Percentiles rank a stretch among this genome's conserved stretches.
Evolutionary conservation across 1,284 basidiomycete genomes (phyloP).

Genomic region (Somion occarium): DNA sequence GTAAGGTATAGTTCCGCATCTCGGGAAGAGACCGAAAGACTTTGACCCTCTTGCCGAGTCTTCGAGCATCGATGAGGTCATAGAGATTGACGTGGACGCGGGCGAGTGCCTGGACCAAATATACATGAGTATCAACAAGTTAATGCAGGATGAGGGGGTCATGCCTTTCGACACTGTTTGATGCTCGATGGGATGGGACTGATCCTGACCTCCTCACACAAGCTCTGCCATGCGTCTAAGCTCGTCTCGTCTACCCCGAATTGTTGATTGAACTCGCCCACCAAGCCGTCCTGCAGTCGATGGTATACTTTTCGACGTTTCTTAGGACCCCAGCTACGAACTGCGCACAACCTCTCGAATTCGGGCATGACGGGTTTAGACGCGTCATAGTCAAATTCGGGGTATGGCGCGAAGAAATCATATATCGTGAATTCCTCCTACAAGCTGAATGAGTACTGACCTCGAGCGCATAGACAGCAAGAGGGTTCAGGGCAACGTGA

Average conservation of each 20-base stretch:
- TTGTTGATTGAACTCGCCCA: constrained; percentile 27
- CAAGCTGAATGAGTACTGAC: too few relatives aligned
- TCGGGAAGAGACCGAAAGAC: constrained; percentile 7
- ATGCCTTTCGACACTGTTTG: background rate
- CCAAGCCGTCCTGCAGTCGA: constrained; percentile 22
- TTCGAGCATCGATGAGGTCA: constrained; percentile 17
- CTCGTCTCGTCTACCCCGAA: constrained; percentile 27
- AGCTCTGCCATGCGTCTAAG: constrained; percentile 26
- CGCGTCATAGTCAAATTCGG: constrained; percentile 19
- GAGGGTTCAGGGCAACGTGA: too few relatives aligned
- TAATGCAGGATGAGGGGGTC: too few relatives aligned
- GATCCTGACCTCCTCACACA: constrained; percentile 19
- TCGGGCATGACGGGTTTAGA: constrained; percentile 17
- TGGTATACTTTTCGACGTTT: constrained; percentile 6
- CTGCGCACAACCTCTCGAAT: constrained; percentile 19
- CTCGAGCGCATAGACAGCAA: too few relatives aligned
- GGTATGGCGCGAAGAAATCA: constrained; percentile 21
- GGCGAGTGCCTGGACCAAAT: constrained; percentile 21
- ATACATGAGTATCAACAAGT: too few relatives aligned
- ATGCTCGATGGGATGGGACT: background rate
- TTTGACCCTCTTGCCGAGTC: background rate
- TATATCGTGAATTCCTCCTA: constrained; percentile 1
- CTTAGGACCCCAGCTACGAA: constrained; percentile 8
- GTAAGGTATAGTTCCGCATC: constrained; percentile 14
- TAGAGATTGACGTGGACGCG: constrained; percentile 16